Evolutionary conservation across 2,329 filamentous ascomycete species (phyloP).

Genomic region (Cladosporium sp.): DNA sequence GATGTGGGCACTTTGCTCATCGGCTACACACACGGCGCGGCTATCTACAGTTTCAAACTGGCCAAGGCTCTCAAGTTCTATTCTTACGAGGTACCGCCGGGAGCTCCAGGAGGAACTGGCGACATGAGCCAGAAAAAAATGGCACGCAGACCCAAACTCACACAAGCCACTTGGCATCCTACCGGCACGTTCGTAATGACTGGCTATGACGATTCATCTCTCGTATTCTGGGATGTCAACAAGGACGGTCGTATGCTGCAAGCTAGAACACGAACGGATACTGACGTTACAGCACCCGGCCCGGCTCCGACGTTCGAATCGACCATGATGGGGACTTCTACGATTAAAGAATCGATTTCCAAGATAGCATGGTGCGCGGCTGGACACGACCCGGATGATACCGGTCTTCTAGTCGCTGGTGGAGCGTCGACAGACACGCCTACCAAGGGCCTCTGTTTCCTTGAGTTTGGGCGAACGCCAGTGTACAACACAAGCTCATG

Average conservation of each 20-base stretch:
- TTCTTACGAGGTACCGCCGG: constrained; percentile 74
- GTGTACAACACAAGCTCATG: constrained; percentile 89
- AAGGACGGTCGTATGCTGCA: constrained; percentile 82
- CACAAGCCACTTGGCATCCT: constrained; percentile 89
- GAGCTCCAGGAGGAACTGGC: constrained; percentile 71
- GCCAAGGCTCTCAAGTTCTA: constrained; percentile 75
- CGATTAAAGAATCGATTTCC: constrained; percentile 68
- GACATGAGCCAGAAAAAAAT: constrained; percentile 61
- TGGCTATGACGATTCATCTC: constrained; percentile 81
- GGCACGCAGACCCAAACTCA: constrained; percentile 67
- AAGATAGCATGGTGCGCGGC: constrained; percentile 92
- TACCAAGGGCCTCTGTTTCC: constrained; percentile 76
- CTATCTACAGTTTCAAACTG: constrained; percentile 92
- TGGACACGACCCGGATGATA: constrained; percentile 80
- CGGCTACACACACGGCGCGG: constrained; percentile 83
- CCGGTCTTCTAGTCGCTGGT: constrained; percentile 82
- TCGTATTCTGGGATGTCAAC: constrained; percentile 81
- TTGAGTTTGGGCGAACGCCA: constrained; percentile 85
- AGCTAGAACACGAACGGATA: constrained; percentile 74
- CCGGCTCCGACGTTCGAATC: constrained; percentile 14
- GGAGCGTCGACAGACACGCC: constrained; percentile 65
- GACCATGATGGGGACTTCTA: constrained; percentile 46
- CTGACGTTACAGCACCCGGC: constrained; percentile 65
- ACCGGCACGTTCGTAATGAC: constrained; percentile 87
- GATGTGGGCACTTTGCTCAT: constrained; percentile 90